Base-by-base conservation (phyloP, 2,329 filamentous ascomycete species). In the Talaromyces islandicus region DNA sequence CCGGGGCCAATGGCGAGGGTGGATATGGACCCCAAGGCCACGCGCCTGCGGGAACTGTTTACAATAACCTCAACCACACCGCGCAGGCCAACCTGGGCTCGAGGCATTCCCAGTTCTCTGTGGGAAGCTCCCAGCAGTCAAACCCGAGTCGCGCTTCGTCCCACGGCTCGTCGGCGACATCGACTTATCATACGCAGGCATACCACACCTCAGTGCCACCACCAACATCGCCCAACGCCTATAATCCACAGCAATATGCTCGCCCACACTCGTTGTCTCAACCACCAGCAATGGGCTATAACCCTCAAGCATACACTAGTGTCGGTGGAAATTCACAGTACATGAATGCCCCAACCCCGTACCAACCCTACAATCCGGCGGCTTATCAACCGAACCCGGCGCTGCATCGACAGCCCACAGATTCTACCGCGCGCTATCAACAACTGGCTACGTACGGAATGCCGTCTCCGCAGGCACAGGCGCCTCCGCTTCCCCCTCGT, bases 161-260 rank as follows among this genome's bases (percentile, higher is more conserved):
- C 21, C 76, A 79, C 58, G 70, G 70, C 57, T 69, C 69, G 27
- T 69, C 69, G 41, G 71, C 73, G 11, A 67, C 77, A 64, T 76
- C 78, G 14, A 77, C 75, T 62, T 82, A 81, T 69, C 80, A 81
- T 64, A 61, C 55, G 25, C 82, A 85, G 67, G 75, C 78, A 63
- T 80, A 81, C 73, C 67, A 84, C 75, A 72, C 79, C 1, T 53
- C 63, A 24, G 50, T 62, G 4, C 59, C 69, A 30, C 35, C 59
- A 3, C 43, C 61, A 12, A 58, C 59, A 38, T 74, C 70, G 73
- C 80, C 74, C 68, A 76, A 73, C 70, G 66, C 80, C 50, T 88
- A 88, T 74, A 87, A 88, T 65, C 86, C 86, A 14, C 84, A 86
- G 68, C 78, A 84, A 67, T 88, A 85, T 71, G 79, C 77, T 52